Percentiles rank a stretch among this genome's conserved stretches.
Conservation (phyloP, 106 monocot species). For the Iris macrosiphon region DNA sequence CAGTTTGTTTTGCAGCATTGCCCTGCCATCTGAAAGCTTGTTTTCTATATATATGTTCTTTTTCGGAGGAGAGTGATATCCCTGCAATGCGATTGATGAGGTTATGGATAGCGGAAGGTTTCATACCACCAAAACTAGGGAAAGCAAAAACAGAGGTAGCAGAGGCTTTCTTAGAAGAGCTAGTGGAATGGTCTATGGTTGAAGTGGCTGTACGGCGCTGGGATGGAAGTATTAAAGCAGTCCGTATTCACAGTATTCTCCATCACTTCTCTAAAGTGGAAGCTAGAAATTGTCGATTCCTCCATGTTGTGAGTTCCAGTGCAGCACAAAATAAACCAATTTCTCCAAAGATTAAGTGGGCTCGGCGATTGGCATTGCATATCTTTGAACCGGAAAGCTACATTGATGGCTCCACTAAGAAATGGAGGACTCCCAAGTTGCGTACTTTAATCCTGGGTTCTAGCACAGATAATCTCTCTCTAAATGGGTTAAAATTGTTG, state of each 20-base stretch:
- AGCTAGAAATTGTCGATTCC: constrained; percentile 5
- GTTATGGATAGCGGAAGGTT: constrained; percentile 32
- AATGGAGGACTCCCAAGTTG: constrained; percentile 7
- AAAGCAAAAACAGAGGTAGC: constrained; percentile 18
- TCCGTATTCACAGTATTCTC: constrained; percentile 12
- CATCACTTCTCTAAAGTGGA: constrained; percentile 10
- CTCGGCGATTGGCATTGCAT: not conserved
- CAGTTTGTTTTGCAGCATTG: constrained; percentile 19
- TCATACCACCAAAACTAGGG: constrained; percentile 1
- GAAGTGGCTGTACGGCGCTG: constrained; percentile 16
- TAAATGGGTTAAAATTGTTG: not conserved
- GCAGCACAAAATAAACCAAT: not conserved
- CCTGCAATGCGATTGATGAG: not conserved
- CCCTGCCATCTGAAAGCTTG: constrained; percentile 14
- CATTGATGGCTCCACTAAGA: not conserved
- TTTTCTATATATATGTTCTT: constrained; percentile 18
- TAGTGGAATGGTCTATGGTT: constrained; percentile 21
- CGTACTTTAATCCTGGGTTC: constrained; percentile 1
- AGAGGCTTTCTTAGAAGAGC: constrained; percentile 11
- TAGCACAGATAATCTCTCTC: too few species aligned
- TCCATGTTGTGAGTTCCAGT: not conserved
- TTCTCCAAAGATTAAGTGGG: not conserved
- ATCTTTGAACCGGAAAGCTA: not conserved
- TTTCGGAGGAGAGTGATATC: constrained; percentile 23
- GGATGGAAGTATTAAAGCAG: not conserved